Evolutionary conservation across 768 basidiomycete genomes (phyloP).

Genomic region (Podaxis sp.): DNA sequence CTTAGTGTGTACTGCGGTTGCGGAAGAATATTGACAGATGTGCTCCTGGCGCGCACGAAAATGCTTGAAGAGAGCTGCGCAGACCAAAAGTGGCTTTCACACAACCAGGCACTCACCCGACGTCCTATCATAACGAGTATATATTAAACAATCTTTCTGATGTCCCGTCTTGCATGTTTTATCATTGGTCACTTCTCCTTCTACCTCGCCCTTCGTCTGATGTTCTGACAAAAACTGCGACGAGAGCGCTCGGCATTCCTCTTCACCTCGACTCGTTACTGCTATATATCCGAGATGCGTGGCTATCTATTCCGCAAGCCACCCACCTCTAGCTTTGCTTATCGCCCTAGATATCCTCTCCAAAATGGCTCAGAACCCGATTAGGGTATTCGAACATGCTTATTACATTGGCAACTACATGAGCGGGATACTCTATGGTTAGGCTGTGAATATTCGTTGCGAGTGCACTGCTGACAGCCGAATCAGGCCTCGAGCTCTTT

Average conservation of each 20-base stretch:
- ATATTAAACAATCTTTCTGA: neutral
- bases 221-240: neutral
- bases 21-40: neutral
- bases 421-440: conserved; percentile 28
- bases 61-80: neutral
- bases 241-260: neutral
- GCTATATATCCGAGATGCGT: neutral
- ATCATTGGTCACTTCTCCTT: neutral
- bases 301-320: no score
- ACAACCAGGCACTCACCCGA: neutral
- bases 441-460: neutral
- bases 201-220: neutral
- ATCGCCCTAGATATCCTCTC: neutral
- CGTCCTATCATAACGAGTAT: neutral
- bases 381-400: conserved; percentile 22
- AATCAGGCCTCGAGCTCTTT: conserved; percentile 23
- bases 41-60: neutral
- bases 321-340: neutral
- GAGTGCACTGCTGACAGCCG: neutral
- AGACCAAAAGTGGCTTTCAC: neutral
- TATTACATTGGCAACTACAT: conserved; percentile 28
- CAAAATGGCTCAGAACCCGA: conserved; percentile 6
- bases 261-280: neutral
- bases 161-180: neutral
- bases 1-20: neutral